These are phyloP conservation scores for Candida adriatica DNA, from an alignment of 805 yeast genomes.

Conservation along the genomic window DNA sequence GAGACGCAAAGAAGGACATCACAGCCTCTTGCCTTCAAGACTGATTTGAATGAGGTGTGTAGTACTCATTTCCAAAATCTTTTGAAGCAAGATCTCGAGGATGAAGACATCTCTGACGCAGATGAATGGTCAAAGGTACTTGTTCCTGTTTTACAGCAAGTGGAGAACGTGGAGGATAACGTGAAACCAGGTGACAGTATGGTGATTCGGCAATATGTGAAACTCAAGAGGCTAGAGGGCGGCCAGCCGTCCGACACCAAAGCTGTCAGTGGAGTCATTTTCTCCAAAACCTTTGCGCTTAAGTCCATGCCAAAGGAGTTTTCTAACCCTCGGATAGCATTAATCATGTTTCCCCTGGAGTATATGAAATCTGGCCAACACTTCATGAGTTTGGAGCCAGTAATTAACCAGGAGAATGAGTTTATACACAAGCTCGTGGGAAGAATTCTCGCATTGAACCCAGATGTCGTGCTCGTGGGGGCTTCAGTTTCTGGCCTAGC, in stretches of 20 bases:
- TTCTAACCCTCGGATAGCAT: conserved; percentile 63
- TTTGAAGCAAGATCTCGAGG: conserved; percentile 53
- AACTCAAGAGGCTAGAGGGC: conserved; percentile 79
- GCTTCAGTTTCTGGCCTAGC: conserved; percentile 82
- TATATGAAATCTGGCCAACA: conserved; percentile 71
- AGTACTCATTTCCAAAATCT: conserved; percentile 41
- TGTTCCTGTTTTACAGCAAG: conserved; percentile 41
- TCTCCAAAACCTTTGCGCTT: conserved; percentile 76
- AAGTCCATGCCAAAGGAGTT: conserved; percentile 68
- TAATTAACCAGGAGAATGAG: conserved; percentile 82
- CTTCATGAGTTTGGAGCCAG: conserved; percentile 75
- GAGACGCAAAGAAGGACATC: background rate
- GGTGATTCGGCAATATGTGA: conserved; percentile 84
- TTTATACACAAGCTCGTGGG: conserved; percentile 76
- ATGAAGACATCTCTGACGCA: conserved; percentile 44
- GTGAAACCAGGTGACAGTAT: conserved; percentile 61
- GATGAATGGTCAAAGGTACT: conserved; percentile 57
- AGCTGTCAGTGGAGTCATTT: conserved; percentile 71
- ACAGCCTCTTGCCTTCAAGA: conserved; percentile 6
- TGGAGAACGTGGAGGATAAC: conserved; percentile 55
- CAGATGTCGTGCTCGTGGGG: conserved; percentile 73
- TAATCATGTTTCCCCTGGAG: conserved; percentile 86
- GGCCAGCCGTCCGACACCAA: conserved; percentile 55
- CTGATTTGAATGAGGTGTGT: conserved; percentile 31
- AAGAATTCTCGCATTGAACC: conserved; percentile 66